Conservation (phyloP, 805 yeast species). For the Teunomyces stri region DNA sequence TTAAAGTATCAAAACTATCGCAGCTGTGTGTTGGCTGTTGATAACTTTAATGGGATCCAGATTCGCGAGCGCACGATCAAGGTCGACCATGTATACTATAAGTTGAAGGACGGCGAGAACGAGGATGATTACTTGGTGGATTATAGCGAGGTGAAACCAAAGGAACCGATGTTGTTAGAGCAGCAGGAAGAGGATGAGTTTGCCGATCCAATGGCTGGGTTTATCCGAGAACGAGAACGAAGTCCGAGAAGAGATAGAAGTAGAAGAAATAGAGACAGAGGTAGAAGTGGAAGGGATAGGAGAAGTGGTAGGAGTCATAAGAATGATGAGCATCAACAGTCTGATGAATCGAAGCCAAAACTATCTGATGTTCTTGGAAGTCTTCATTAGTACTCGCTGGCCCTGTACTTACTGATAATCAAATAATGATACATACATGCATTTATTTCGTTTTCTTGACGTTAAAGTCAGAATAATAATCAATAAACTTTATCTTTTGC, state of each 20-base stretch:
- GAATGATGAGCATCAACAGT: not conserved
- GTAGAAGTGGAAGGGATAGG: not conserved
- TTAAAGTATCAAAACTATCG: slow-evolving; percentile 79
- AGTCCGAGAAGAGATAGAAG: slow-evolving; percentile 20
- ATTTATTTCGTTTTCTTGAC: slow-evolving; percentile 3
- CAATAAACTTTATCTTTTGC: slow-evolving; percentile 29
- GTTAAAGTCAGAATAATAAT: slow-evolving; percentile 8
- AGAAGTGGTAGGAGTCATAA: slow-evolving; percentile 5
- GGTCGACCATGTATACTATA: slow-evolving; percentile 73
- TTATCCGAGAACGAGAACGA: slow-evolving; percentile 21
- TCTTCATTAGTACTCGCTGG: not conserved
- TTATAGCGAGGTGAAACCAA: slow-evolving; percentile 15
- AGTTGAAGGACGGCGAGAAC: slow-evolving; percentile 49
- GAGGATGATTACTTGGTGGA: slow-evolving; percentile 43
- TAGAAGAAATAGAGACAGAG: not conserved
- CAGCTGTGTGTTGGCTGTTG: slow-evolving; percentile 81
- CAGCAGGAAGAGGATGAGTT: slow-evolving; percentile 21
- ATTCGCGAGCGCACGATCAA: slow-evolving; percentile 48
- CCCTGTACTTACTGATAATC: not conserved
- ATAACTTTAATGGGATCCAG: slow-evolving; percentile 73
- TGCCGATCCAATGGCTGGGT: slow-evolving; percentile 32
- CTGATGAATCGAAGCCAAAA: not conserved
- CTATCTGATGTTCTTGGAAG: not conserved
- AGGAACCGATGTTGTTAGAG: not conserved
- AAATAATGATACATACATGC: not conserved